Conservation (phyloP, 2,329 filamentous ascomycete species). For the Botrytis deweyae region DNA sequence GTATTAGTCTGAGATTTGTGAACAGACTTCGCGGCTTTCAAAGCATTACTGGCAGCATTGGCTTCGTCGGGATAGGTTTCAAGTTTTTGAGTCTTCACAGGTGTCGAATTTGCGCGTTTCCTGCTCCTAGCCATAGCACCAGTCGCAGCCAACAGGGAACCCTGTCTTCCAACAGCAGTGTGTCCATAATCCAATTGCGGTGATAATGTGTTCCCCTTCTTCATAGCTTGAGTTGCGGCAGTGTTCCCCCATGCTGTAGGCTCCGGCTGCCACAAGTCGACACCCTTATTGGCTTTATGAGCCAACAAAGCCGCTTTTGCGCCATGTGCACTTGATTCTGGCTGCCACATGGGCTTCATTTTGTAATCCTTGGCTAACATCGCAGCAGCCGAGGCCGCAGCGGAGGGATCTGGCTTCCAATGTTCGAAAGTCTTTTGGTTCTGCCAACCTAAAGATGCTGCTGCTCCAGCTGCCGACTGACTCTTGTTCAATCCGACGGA, state of each 20-base stretch:
- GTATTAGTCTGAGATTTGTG: conserved; percentile 29
- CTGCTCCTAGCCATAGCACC: conserved; percentile 66
- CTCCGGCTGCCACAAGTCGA: conserved; percentile 52
- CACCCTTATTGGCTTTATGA: conserved; percentile 51
- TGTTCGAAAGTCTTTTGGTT: conserved; percentile 64
- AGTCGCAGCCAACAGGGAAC: conserved; percentile 72
- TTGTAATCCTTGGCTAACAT: conserved; percentile 60
- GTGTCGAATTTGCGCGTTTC: conserved; percentile 62
- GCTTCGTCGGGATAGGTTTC: conserved; percentile 55
- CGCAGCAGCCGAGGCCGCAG: conserved; percentile 60
- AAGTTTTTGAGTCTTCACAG: conserved; percentile 41
- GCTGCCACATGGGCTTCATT: conserved; percentile 55
- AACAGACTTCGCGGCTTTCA: conserved; percentile 71
- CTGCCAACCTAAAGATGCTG: conserved; percentile 71
- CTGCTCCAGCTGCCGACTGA: conserved; percentile 66
- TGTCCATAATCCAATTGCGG: conserved; percentile 48
- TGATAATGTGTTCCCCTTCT: conserved; percentile 42
- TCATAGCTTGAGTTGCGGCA: conserved; percentile 68
- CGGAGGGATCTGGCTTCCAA: conserved; percentile 64
- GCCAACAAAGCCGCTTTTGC: conserved; percentile 75
- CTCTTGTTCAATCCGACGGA: conserved; percentile 58
- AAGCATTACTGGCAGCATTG: conserved; percentile 64
- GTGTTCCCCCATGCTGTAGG: conserved; percentile 55
- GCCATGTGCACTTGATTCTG: conserved; percentile 62
- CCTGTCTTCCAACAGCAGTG: conserved; percentile 54